A percentile compares a stretch with the other conserved stretches of the same genome.
Evolutionary conservation across 2,329 filamentous ascomycete species (phyloP).

Genomic region (Aaosphaeria pasadenensis): DNA sequence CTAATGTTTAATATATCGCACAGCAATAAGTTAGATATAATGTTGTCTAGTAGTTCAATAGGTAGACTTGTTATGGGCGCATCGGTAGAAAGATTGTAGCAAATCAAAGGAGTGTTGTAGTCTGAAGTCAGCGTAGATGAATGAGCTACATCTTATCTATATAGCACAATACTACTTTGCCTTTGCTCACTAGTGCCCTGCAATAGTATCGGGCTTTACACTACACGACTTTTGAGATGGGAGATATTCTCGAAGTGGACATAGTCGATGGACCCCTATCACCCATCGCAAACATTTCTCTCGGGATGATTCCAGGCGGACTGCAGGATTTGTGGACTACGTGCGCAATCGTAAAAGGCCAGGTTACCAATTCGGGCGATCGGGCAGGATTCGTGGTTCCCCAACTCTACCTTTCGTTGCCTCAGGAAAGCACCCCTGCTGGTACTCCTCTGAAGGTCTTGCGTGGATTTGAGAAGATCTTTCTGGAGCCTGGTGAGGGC

Average conservation of each 20-base stretch:
- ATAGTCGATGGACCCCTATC: constrained; percentile 60
- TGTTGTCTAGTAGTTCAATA: too few relatives aligned
- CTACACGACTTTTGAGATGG: constrained; percentile 76
- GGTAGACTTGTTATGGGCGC: too few relatives aligned
- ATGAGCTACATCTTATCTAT: too few relatives aligned
- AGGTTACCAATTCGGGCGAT: constrained; percentile 67
- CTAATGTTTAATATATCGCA: too few relatives aligned
- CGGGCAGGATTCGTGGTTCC: constrained; percentile 51
- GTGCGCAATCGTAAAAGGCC: constrained; percentile 64
- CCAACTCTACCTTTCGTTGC: constrained; percentile 56
- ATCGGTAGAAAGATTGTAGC: too few relatives aligned
- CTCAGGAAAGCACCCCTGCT: constrained; percentile 56
- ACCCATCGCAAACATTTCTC: constrained; percentile 36
- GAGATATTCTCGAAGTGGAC: constrained; percentile 57
- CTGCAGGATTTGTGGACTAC: constrained; percentile 60
- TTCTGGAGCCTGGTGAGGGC: constrained; percentile 55
- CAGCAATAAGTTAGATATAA: too few relatives aligned
- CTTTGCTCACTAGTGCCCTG: too few relatives aligned
- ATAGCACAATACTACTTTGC: too few relatives aligned
- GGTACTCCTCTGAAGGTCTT: constrained; percentile 49
- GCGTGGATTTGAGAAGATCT: constrained; percentile 52
- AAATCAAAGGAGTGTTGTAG: too few relatives aligned
- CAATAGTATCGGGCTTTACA: too few relatives aligned
- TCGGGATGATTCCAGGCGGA: constrained; percentile 40
- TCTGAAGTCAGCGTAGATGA: too few relatives aligned